phyloP scores from a whole-genome alignment of 2,329 filamentous ascomycete species.

The Pseudofabraea citricarpa region DNA sequence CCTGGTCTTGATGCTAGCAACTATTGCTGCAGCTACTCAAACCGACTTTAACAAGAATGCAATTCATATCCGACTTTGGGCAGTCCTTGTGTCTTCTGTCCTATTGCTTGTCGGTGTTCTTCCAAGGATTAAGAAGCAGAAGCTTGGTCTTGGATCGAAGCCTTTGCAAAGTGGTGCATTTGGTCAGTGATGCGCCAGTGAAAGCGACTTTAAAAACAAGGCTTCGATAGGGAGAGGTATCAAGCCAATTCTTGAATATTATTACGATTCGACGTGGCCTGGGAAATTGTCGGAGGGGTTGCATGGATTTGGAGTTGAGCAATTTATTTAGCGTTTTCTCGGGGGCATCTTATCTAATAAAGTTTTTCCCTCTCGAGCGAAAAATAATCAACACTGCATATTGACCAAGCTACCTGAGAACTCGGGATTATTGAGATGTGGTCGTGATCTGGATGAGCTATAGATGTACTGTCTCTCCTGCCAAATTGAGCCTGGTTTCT shows the following conservation, averaged over 20 bases:
- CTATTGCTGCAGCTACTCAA: conserved; percentile 68
- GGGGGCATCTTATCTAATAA: too few species aligned
- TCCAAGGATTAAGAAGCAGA: conserved; percentile 75
- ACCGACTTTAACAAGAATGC: conserved; percentile 69
- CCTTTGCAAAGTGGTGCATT: conserved; percentile 10
- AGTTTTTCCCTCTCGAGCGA: too few species aligned
- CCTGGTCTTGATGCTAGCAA: conserved; percentile 65
- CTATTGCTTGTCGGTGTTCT: conserved; percentile 68
- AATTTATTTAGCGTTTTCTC: too few species aligned
- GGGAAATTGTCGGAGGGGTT: not conserved
- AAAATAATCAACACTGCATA: too few species aligned
- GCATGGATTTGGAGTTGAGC: too few species aligned
- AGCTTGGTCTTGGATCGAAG: conserved; percentile 55
- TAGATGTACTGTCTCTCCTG: too few species aligned
- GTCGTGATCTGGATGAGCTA: too few species aligned
- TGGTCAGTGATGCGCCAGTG: conserved; percentile 6
- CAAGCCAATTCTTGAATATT: not conserved
- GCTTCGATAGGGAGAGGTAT: not conserved
- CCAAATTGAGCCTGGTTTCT: too few species aligned
- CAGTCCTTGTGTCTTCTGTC: conserved; percentile 58
- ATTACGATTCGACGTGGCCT: not conserved
- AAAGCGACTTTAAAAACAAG: not conserved
- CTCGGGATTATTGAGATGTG: too few species aligned
- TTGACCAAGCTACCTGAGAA: too few species aligned
- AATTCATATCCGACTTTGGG: conserved; percentile 72